phyloP scores from a whole-genome alignment of 805 yeast genomes.

The Metschnikowia lunata region DNA sequence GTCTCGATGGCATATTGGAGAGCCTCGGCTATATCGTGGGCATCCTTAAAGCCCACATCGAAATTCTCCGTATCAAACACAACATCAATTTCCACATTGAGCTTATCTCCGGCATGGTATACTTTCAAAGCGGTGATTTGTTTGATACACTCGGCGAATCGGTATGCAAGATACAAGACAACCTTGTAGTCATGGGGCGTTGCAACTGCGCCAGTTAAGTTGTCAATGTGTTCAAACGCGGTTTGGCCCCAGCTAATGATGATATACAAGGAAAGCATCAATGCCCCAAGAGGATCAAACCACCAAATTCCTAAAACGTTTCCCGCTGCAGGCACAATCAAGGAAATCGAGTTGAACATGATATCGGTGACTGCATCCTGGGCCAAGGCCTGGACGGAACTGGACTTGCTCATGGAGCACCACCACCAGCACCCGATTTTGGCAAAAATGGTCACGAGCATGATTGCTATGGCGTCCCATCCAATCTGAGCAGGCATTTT shows the following conservation, averaged over 20 bases:
- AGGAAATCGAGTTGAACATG: constrained; percentile 65
- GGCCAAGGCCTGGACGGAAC: constrained; percentile 72
- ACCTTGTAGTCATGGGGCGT: constrained; percentile 58
- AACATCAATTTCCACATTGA: constrained; percentile 73
- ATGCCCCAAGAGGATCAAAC: constrained; percentile 74
- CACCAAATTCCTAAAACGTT: constrained; percentile 53
- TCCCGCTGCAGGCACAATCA: constrained; percentile 66
- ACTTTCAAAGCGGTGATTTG: constrained; percentile 64
- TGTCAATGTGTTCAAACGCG: constrained; percentile 68
- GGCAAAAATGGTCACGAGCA: constrained; percentile 57
- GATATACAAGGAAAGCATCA: constrained; percentile 56
- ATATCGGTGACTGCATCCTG: constrained; percentile 81
- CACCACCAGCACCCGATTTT: constrained; percentile 60
- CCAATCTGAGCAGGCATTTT: constrained; percentile 45
- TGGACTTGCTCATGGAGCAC: constrained; percentile 57
- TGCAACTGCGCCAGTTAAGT: constrained; percentile 73
- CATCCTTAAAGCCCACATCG: constrained; percentile 52
- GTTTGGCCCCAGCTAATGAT: constrained; percentile 59
- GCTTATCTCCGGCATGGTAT: constrained; percentile 74
- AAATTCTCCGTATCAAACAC: constrained; percentile 45
- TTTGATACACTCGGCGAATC: constrained; percentile 65
- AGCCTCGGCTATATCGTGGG: constrained; percentile 79
- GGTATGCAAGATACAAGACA: constrained; percentile 58
- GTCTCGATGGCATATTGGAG: constrained; percentile 77
- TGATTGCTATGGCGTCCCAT: constrained; percentile 48